A percentile compares a stretch with the other conserved stretches of the same genome.
Evolutionary conservation across 1,284 basidiomycete genomes (phyloP).

Genomic region (Fomes fomentarius): DNA sequence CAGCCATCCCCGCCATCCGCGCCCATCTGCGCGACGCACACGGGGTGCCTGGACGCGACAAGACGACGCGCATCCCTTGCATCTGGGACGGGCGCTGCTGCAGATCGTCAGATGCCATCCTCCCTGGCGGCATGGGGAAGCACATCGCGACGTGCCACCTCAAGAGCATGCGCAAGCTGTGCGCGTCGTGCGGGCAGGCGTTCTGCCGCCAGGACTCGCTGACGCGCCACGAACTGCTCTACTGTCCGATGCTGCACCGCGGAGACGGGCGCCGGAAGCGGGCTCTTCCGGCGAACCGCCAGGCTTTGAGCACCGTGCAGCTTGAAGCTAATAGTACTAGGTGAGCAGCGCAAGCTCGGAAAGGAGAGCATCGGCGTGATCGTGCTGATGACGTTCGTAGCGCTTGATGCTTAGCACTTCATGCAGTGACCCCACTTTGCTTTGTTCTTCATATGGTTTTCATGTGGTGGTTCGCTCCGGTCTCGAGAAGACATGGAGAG

Average conservation of each 20-base stretch:
- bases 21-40: constrained; percentile 8
- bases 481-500: too few species aligned
- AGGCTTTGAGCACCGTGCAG: too few species aligned
- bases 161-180: constrained; percentile 8
- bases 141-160: constrained; percentile 23
- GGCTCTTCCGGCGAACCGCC: too few species aligned
- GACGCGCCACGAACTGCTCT: constrained; percentile 10
- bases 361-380: too few species aligned
- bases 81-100: constrained; percentile 8
- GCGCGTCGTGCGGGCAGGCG: constrained; percentile 11
- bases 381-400: too few species aligned
- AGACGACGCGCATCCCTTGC: neutral
- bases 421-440: too few species aligned
- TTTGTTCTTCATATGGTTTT: too few species aligned
- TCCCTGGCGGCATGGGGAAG: constrained; percentile 17
- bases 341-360: too few species aligned
- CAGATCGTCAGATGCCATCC: neutral
- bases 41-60: neutral
- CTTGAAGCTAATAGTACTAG: too few species aligned
- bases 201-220: constrained; percentile 19
- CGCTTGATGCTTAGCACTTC: too few species aligned
- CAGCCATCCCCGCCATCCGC: neutral
- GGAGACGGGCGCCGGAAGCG: neutral
- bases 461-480: too few species aligned
- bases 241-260: neutral